Evolutionary conservation across 139 green algal species (phyloP).

Genomic region (Pleodorina starrii): DNA sequence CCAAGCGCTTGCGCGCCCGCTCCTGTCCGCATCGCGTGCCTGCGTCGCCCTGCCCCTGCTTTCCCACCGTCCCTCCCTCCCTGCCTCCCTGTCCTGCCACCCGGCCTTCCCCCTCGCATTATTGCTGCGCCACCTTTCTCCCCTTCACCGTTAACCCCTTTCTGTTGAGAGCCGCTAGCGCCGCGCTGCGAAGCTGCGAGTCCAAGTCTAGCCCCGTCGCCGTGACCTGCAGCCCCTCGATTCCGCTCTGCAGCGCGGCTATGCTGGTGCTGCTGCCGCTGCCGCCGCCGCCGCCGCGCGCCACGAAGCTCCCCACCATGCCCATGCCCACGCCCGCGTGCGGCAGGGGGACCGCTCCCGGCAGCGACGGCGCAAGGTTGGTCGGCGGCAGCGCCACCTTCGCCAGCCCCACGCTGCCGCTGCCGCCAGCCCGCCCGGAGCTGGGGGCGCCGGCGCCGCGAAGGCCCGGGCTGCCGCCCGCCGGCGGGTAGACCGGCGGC

Average conservation of each 20-base stretch:
- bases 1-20: too few relatives aligned
- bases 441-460: neutral
- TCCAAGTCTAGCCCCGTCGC: constrained; percentile 14
- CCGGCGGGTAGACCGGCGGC: constrained; percentile 7
- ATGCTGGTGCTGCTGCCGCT: constrained; percentile 2
- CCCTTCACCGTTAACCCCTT: constrained; percentile 26
- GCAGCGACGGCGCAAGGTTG: neutral
- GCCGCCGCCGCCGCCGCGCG: neutral
- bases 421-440: neutral
- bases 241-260: neutral
- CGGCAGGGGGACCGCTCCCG: neutral
- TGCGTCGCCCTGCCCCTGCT: too few relatives aligned
- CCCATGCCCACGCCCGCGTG: neutral
- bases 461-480: neutral
- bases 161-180: constrained; percentile 8
- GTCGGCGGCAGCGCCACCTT: neutral
- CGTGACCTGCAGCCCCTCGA: constrained; percentile 23
- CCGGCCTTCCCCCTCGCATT: too few relatives aligned
- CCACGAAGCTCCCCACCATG: neutral
- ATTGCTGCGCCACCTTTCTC: constrained; percentile 14
- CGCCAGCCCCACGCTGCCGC: neutral
- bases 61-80: too few relatives aligned
- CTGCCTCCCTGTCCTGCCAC: too few relatives aligned
- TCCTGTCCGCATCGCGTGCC: too few relatives aligned
- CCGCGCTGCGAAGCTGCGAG: neutral